Evolutionary conservation across 139 green algal species (phyloP).

Genomic region (Trebouxia sp.): DNA sequence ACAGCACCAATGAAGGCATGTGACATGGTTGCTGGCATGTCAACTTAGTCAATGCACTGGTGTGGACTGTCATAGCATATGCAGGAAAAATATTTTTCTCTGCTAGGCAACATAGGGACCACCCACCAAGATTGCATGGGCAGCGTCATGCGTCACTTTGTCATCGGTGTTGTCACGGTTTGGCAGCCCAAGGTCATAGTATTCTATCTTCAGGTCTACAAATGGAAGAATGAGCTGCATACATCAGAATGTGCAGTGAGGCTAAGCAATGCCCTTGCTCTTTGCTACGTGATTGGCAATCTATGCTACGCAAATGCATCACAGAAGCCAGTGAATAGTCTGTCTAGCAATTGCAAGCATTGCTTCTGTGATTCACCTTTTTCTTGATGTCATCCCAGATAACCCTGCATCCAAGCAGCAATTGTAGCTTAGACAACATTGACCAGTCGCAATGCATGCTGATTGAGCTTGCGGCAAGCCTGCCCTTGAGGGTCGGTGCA

Average conservation of each 20-base stretch:
- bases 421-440: too few species aligned
- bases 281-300: not conserved
- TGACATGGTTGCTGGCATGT: too few species aligned
- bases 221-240: constrained; percentile 91
- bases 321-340: too few species aligned
- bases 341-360: too few species aligned
- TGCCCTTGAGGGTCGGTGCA: too few species aligned
- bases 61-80: not conserved
- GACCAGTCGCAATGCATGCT: too few species aligned
- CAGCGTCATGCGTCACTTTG: constrained; percentile 85
- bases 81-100: not conserved
- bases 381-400: constrained; percentile 95
- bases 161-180: constrained; percentile 84
- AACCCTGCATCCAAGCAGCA: constrained; percentile 71
- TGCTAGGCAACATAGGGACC: not conserved
- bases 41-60: not conserved
- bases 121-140: constrained; percentile 80
- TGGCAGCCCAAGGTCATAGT: constrained; percentile 91
- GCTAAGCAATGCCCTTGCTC: not conserved
- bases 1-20: too few species aligned
- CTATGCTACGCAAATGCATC: too few species aligned
- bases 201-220: constrained; percentile 91
- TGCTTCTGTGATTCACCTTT: constrained; percentile 57
- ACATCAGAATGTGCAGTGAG: too few species aligned
- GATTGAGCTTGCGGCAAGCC: too few species aligned